phyloP scores from a whole-genome alignment of 169 alveolate genomes.

The Cryptosporidium viatorum region DNA sequence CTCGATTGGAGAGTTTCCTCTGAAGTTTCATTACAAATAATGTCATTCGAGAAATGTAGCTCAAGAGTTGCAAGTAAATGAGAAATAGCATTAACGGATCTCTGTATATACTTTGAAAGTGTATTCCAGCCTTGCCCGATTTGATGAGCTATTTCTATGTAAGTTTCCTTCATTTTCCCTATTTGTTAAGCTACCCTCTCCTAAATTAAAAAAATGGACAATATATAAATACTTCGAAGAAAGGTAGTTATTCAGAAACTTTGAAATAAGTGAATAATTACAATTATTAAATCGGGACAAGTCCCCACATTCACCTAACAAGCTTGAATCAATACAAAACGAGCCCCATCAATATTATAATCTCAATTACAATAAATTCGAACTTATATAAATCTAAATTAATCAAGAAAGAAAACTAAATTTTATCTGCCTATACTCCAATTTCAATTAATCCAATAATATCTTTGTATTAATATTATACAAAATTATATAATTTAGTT shows the following conservation, averaged over 20 bases:
- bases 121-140: conserved; percentile 41
- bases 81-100: conserved; percentile 33
- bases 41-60: conserved; percentile 20
- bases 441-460: neutral
- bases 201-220: neutral
- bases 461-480: neutral
- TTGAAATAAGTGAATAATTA: neutral
- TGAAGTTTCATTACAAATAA: conserved; percentile 20
- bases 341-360: neutral
- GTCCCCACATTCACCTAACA: conserved; percentile 5
- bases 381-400: neutral
- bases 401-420: neutral
- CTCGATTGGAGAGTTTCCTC: conserved; percentile 38
- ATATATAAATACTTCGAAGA: neutral
- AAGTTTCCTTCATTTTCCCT: conserved; percentile 33
- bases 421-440: neutral
- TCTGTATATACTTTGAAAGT: conserved; percentile 1
- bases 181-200: neutral
- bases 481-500: neutral
- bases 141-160: conserved; percentile 41
- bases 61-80: conserved; percentile 7
- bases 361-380: neutral
- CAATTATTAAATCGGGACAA: neutral
- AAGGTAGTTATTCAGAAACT: neutral
- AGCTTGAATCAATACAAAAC: neutral